Conservation (phyloP, 805 yeast genomes). For the Tetrapisispora iriomotensis region DNA sequence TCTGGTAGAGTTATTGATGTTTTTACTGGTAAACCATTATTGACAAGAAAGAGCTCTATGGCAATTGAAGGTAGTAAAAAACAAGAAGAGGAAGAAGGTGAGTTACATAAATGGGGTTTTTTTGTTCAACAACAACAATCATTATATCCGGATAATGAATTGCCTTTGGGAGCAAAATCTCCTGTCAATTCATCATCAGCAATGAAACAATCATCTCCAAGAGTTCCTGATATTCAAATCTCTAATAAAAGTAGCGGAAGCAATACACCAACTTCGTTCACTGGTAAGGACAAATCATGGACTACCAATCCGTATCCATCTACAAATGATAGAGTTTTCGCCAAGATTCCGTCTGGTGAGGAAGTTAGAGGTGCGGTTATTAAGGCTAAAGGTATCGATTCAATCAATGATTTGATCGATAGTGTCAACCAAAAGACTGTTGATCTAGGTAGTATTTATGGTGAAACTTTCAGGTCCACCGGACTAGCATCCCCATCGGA, state of each 20-base stretch:
- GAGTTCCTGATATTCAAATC: not conserved
- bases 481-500: too few relatives aligned
- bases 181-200: not conserved
- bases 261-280: not conserved
- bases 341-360: conserved; percentile 31
- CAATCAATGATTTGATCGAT: conserved; percentile 56
- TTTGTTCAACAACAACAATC: conserved; percentile 56
- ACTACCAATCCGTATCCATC: conserved; percentile 3
- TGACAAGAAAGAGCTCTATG: conserved; percentile 50
- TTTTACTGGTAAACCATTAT: conserved; percentile 61
- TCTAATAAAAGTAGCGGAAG: not conserved
- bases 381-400: conserved; percentile 64
- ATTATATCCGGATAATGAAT: conserved; percentile 21
- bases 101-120: conserved; percentile 76
- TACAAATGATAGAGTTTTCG: conserved; percentile 2
- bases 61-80: conserved; percentile 59
- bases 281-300: not conserved
- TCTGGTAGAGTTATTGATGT: conserved; percentile 52
- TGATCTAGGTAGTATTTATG: conserved; percentile 42
- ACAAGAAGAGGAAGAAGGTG: conserved; percentile 89
- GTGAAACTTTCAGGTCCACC: conserved; percentile 4
- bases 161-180: not conserved
- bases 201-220: not conserved
- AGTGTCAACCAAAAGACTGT: conserved; percentile 50
- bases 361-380: conserved; percentile 47